Evolutionary conservation across 345 rosid genomes (phyloP).

Genomic region (Salix koriyanagi): DNA sequence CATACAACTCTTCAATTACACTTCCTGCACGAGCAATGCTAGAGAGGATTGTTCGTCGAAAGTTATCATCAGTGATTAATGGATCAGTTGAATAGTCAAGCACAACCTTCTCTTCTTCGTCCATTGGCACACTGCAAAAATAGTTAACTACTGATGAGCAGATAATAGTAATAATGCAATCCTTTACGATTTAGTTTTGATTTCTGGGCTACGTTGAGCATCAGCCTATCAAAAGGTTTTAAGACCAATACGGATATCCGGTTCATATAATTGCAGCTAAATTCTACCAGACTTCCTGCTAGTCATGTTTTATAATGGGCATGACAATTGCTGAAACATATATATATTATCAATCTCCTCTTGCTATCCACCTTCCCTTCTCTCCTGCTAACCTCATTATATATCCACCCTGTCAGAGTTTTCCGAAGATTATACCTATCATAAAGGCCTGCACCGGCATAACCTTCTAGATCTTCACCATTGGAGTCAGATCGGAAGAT

Average conservation of each 20-base stretch:
- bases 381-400: neutral
- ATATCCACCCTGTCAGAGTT: neutral
- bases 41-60: conserved; percentile 60
- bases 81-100: conserved; percentile 80
- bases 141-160: conserved; percentile 2
- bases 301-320: neutral
- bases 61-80: conserved; percentile 56
- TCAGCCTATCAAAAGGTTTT: no score
- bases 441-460: conserved; percentile 99
- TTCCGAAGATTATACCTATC: conserved; percentile 61
- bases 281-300: neutral
- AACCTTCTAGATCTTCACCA: conserved; percentile 98
- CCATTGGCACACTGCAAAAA: conserved; percentile 86
- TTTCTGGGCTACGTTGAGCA: no score
- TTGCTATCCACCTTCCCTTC: neutral
- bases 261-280: neutral
- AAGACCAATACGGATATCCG: no score
- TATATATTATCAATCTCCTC: no score
- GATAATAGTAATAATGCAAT: neutral
- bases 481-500: conserved; percentile 96
- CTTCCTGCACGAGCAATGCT: conserved; percentile 75
- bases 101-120: conserved; percentile 74
- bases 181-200: neutral
- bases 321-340: neutral
- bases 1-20: conserved; percentile 77